Percentiles rank a stretch among this genome's conserved stretches.
phyloP scores from a whole-genome alignment of 345 rosid species.

The Ceriops tagal region DNA sequence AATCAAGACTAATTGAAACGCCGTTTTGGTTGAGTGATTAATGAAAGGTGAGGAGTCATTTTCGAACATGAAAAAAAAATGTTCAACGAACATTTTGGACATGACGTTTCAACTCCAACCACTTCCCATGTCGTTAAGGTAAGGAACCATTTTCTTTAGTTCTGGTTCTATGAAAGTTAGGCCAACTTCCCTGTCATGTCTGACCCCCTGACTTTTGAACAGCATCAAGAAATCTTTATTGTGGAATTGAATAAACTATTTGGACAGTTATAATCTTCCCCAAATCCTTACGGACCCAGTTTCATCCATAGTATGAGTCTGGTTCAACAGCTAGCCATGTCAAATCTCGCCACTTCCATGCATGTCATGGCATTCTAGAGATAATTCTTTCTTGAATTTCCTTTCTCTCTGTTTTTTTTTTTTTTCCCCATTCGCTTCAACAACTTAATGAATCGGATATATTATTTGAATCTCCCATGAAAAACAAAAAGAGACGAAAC shows the following conservation, averaged over 20 bases:
- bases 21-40: not conserved
- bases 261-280: not conserved
- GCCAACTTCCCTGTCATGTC: slow-evolving; percentile 12
- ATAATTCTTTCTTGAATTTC: no score
- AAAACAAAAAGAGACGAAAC: no score
- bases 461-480: no score
- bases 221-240: no score
- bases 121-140: not conserved
- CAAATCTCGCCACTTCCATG: no score
- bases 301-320: not conserved
- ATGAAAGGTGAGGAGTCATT: slow-evolving; percentile 10
- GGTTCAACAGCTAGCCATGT: not conserved
- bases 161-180: slow-evolving; percentile 12
- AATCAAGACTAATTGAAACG: no score
- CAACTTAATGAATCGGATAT: no score
- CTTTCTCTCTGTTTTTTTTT: no score
- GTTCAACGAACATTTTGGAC: not conserved
- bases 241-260: not conserved
- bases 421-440: no score
- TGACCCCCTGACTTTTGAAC: not conserved
- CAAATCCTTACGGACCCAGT: not conserved
- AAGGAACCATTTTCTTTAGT: not conserved
- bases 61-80: not conserved
- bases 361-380: no score
- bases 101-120: not conserved